Base-by-base conservation (phyloP, 2,329 filamentous ascomycete species). In the Claviceps cyperi region DNA sequence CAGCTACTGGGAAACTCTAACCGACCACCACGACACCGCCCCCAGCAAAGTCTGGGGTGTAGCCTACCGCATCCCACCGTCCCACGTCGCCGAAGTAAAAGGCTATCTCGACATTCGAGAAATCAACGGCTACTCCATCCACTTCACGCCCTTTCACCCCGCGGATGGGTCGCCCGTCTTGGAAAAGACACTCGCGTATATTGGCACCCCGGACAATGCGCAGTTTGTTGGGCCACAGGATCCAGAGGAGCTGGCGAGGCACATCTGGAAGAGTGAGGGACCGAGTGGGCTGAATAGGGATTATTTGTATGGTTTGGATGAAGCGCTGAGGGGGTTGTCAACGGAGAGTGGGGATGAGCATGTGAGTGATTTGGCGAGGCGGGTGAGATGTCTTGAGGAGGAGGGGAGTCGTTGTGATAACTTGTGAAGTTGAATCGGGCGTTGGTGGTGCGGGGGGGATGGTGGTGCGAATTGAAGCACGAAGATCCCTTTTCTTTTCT, bases 101-200 rank as follows among this genome's bases (percentile, higher is more conserved):
- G 77, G 82, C 52, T 96, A 96, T 64, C 85, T 98, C 46, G 90
- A 97, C 66, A 91, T 96, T 56, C 83, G 92, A 44, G 92, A 98
- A 68, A 95, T 97, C 62, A 95, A 97, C 69, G 92, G 92, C 24
- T 98, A 98, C 68, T 86, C 83, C 49, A 94, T 95, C 57, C 90
- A 96, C 67, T 87, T 89, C 66, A 87, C 89, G 28, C 80, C 84
- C 0, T 96, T 97, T 65, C 74, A 90, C 59, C 59, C 66, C n/a
- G 62, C 66, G 41, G 65, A 70, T 54, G 61, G 61, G 24, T 60
- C 63, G 9, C 28, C 28, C 9, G 28, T 32, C 19, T 75, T 80
- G 19, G 74, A 79, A 58, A 66, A 63, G 49, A 74, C 76, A 52
- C 77, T 96, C 54, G 87, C 94, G 1, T 98, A 98, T 66, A 97